Base-by-base conservation (phyloP, 768 basidiomycete genomes). In the Lentinula detonsa region DNA sequence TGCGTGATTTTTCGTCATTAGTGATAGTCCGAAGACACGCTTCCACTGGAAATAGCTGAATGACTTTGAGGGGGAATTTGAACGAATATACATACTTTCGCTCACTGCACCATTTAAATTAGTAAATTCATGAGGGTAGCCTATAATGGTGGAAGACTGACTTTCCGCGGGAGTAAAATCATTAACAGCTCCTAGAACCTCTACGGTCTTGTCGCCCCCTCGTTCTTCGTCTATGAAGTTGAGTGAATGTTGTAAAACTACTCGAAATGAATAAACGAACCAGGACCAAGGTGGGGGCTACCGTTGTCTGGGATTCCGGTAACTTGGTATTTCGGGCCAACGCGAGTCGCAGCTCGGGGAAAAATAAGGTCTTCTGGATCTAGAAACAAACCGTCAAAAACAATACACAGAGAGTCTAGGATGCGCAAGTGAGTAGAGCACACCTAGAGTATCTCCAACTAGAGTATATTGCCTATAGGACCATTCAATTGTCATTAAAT, bases 301-400 rank as follows among this genome's bases (percentile, higher is more conserved):
- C 69, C 71, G 48, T 70, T 66, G 62, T 81, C 78, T 56, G 81
- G 84, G 15, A 85, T 85, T 63, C 68, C 78, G 48, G 81, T 90
- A 6, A 54, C 35, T 72, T 98, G 95, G 69, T 84, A 98, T 69
- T 91, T 94, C 43, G 86, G 82, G 15, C 95, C 94, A 40, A 93
- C 82, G n/a, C 95, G 87, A 23, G 92, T 95, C 6, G 92, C 89
- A 13, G 93, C 88, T 61, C 94, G 88, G 62, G 96, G 95, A 72
- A 95, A 98, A 71, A 98, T 96, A 62, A 94, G 85, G 76, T 99
- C 96, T 72, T 99, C 94, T 51, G 93, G 86, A 79, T 98, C 96
- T 95, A 72, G 64, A 56, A 11, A 2, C 18, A 28, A 28, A 28
- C 28, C 28, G 28, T 4, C 28, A 28, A 28, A 28, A 3, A 35